Evolutionary conservation across 192 early-diverging fungal species (phyloP), one percentile per base, ranked within the genome.

Genomic region (Coemansia sp.): DNA sequence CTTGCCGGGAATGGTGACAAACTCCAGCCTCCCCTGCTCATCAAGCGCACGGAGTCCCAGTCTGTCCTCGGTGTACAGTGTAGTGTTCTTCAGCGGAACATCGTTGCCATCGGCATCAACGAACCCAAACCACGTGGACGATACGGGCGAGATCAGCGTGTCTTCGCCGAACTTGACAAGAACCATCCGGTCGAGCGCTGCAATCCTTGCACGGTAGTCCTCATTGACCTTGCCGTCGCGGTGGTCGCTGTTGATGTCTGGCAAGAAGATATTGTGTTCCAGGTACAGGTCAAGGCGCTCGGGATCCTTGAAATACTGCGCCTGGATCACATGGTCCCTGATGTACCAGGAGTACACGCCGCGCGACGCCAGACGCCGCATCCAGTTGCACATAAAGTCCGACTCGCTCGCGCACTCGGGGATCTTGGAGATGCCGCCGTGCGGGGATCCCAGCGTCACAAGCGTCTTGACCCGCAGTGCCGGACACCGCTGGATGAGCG

Each of bases 251-350:
- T 99, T 99, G 53, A 97, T 83, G 57, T 90, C 88, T 0, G 97
- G 92, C 37, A 99, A 82, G 68, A 96, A 99, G 19, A 93, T 89
- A 67, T 89, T 94, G 67, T 81, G 75, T 61, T 88, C 66, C 48
- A 92, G 59, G 77, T 99, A 99, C 42, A 73, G 83, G 43, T 88
- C 85, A 25, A 88, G 63, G n/a, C 86, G 86, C 48, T 64, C 69
- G 0, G 86, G 83, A 49, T 89, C 90, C 65, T 94, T 94, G 70
- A 87, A 99, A 64, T 98, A 99, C 83, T 99, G 97, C 5, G 96
- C 97, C 83, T 94, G 97, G 9, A 99, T 82, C 5, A 95, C 79
- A 66, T 90, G 88, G 64, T 88, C 79, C 14, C 94, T 90, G 19
- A 96, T 86, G 84, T 94, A 97, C 46, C 84, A 80, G 41, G 89